phyloP scores from a whole-genome alignment of 75 land plant genomes.

The Pseudotsuga menziesii region DNA sequence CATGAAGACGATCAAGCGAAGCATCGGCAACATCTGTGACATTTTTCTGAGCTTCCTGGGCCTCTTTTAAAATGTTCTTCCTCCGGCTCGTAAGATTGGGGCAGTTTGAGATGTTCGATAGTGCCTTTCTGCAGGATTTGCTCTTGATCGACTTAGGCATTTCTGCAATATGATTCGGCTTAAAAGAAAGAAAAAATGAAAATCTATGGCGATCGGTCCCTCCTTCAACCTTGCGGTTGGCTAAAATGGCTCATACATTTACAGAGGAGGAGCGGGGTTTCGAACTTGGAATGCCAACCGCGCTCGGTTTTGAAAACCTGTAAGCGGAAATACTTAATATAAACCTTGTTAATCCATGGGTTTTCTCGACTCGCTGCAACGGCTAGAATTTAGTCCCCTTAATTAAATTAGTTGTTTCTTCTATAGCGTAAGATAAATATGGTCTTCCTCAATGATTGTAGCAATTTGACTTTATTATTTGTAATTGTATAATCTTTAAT shows the following conservation, averaged over 20 bases:
- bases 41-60: not conserved
- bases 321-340: too few relatives aligned
- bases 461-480: too few relatives aligned
- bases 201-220: not conserved
- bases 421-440: too few relatives aligned
- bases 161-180: not conserved
- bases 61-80: not conserved
- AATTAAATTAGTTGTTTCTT: too few relatives aligned
- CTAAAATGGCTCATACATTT: too few relatives aligned
- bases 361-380: too few relatives aligned
- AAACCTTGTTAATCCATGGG: too few relatives aligned
- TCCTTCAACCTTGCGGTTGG: not conserved
- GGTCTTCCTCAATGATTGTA: too few relatives aligned
- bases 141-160: conserved; percentile 10
- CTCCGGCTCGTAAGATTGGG: not conserved
- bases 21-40: not conserved
- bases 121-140: conserved; percentile 9
- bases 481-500: too few relatives aligned
- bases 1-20: conserved; percentile 6
- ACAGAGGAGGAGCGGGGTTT: not conserved
- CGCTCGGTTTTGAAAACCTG: not conserved
- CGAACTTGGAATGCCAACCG: conserved; percentile 5
- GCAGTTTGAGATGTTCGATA: conserved; percentile 1
- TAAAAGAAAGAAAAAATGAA: not conserved
- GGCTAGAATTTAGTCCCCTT: too few relatives aligned